Percentiles rank a stretch among this genome's conserved stretches.
These are phyloP conservation scores for Flaveria linearis DNA, from an alignment of 129 eudicot genomes.

Conservation along the genomic window DNA sequence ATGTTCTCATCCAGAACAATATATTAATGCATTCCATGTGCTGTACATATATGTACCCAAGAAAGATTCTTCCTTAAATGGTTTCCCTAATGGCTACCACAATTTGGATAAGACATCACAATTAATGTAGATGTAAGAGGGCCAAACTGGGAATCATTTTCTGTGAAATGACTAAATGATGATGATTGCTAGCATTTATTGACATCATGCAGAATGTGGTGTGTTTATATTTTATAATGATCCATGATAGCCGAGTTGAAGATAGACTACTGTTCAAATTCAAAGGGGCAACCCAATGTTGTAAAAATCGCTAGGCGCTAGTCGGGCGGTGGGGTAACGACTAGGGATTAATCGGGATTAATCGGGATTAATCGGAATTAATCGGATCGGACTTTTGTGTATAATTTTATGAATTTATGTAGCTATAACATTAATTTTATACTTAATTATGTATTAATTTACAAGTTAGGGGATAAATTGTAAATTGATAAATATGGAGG, in stretches of 20 bases:
- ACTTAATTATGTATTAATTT: too few relatives aligned
- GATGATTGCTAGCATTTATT: slow-evolving; percentile 14
- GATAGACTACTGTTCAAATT: neutral
- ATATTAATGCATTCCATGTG: neutral
- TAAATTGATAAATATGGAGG: too few relatives aligned
- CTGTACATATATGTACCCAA: neutral
- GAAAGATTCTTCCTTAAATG: neutral
- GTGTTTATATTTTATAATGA: neutral
- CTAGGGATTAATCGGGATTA: too few relatives aligned
- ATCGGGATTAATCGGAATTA: too few relatives aligned
- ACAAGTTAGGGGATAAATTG: too few relatives aligned
- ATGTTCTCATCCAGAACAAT: neutral
- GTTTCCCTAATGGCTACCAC: neutral
- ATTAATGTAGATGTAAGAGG: slow-evolving; percentile 1
- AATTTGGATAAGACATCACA: neutral
- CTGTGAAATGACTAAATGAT: slow-evolving; percentile 19
- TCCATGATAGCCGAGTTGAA: neutral
- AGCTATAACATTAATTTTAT: too few relatives aligned
- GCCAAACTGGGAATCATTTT: neutral
- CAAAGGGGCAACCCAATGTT: neutral
- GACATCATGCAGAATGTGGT: slow-evolving; percentile 11
- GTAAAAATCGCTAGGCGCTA: too few relatives aligned
- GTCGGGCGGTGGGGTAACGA: too few relatives aligned
- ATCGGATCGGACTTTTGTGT: too few relatives aligned
- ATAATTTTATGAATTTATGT: too few relatives aligned